These are phyloP conservation scores for Coemansia erecta DNA, from an alignment of 192 early-diverging fungal genomes.

Conservation along the genomic window DNA sequence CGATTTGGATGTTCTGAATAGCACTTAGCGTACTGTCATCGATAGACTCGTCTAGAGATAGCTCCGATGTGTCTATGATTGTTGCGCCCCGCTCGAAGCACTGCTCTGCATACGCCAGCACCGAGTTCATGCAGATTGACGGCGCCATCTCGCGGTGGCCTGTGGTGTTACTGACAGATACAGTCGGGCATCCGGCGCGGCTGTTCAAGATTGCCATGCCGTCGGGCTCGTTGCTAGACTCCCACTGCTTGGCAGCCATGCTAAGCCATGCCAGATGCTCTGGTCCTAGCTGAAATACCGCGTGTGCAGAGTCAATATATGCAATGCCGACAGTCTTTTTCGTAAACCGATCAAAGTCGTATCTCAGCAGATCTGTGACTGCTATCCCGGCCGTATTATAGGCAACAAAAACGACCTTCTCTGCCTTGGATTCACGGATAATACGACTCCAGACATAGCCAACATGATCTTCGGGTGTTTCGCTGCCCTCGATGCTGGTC, in stretches of 20 bases:
- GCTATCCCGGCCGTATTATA: conserved; percentile 36
- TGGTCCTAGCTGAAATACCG: conserved; percentile 17
- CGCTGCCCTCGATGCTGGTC: conserved; percentile 25
- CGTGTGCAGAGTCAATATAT: conserved; percentile 43
- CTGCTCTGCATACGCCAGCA: conserved; percentile 28
- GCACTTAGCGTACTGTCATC: background rate
- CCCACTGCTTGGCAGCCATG: conserved; percentile 25
- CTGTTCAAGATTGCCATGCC: background rate
- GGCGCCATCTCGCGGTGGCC: conserved; percentile 35
- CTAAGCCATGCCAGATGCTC: conserved; percentile 21
- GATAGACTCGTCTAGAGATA: background rate
- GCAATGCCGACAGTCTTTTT: conserved; percentile 22
- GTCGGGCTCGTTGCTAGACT: conserved; percentile 7
- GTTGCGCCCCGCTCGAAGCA: conserved; percentile 22
- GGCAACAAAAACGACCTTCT: conserved; percentile 28
- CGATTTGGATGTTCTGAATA: background rate
- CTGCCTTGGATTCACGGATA: conserved; percentile 14
- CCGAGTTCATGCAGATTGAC: conserved; percentile 17
- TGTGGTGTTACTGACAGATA: conserved; percentile 23
- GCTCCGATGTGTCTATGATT: conserved; percentile 2
- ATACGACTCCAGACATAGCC: conserved; percentile 40
- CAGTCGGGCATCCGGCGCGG: conserved; percentile 16
- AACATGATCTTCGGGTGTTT: conserved; percentile 47
- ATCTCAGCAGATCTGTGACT: conserved; percentile 25
- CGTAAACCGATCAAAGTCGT: conserved; percentile 36